A percentile compares a stretch with the other conserved stretches of the same genome.
Evolutionary conservation across 2,329 filamentous ascomycete species (phyloP).

Genomic region (Curvularia hawaiiensis): DNA sequence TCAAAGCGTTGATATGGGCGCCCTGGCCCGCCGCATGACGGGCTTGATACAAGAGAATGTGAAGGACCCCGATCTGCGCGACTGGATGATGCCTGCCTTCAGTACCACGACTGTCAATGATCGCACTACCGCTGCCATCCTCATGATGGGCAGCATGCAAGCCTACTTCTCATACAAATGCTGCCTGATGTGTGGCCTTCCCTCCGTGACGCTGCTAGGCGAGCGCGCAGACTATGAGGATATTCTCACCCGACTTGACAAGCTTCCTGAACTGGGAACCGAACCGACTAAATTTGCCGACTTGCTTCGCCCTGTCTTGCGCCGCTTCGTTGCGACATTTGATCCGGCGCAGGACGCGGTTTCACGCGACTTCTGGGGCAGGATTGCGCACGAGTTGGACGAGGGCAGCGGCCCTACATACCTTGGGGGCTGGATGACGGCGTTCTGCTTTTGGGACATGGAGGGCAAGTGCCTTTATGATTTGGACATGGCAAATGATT

Average conservation of each 20-base stretch:
- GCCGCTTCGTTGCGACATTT: constrained; percentile 20
- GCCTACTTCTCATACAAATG: constrained; percentile 22
- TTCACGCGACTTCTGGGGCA: constrained; percentile 20
- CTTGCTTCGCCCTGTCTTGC: constrained; percentile 19
- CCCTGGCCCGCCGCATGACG: constrained; percentile 12
- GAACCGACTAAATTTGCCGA: constrained; percentile 14
- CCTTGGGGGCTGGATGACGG: constrained; percentile 27
- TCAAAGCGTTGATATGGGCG: constrained; percentile 5
- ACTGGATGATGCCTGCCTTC: constrained; percentile 29
- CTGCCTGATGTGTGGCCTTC: constrained; percentile 17
- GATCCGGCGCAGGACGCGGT: constrained; percentile 5
- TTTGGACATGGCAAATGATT: too few species aligned
- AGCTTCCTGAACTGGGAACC: constrained; percentile 14
- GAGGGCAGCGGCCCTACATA: constrained; percentile 7
- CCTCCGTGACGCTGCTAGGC: constrained; percentile 28
- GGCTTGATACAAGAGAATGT: constrained; percentile 16
- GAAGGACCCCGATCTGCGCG: constrained; percentile 13
- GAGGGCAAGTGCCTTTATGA: constrained; percentile 14
- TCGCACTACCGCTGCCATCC: constrained; percentile 13
- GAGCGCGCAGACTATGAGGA: constrained; percentile 24
- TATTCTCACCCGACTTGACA: constrained; percentile 20
- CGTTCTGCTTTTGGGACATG: constrained; percentile 27
- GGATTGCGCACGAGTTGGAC: constrained; percentile 4
- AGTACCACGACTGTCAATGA: constrained; percentile 25
- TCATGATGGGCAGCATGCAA: constrained; percentile 27